Conservation (phyloP, 2,329 filamentous ascomycete genomes). For the Aspergillus hortae region DNA sequence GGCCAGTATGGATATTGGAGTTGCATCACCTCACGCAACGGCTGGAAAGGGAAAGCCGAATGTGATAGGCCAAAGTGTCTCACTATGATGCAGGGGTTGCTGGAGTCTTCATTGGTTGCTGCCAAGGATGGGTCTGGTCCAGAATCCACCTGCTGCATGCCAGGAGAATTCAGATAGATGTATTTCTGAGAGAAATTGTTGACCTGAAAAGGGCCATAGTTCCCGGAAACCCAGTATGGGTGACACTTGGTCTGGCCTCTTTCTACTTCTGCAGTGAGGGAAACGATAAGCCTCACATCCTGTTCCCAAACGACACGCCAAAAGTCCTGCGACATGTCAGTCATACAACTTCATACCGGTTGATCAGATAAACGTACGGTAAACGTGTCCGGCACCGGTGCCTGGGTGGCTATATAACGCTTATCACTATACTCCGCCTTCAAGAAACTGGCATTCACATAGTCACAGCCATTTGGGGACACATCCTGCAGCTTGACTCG, state of each 20-base stretch:
- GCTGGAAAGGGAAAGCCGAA: conserved; percentile 70
- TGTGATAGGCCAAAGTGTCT: conserved; percentile 85
- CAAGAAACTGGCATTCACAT: conserved; percentile 90
- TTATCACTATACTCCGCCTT: conserved; percentile 79
- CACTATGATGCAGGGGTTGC: conserved; percentile 69
- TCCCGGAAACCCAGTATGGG: conserved; percentile 79
- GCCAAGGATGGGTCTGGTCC: conserved; percentile 20
- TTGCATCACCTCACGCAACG: conserved; percentile 89
- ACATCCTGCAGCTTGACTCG: conserved; percentile 74
- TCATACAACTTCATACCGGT: background rate
- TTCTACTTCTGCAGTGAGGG: conserved; percentile 92
- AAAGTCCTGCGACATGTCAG: conserved; percentile 65
- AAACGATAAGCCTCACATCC: conserved; percentile 90
- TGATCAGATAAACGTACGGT: conserved; percentile 57
- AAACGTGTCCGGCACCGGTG: conserved; percentile 87
- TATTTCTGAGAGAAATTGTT: conserved; percentile 77
- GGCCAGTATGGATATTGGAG: conserved; percentile 96
- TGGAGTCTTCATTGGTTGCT: conserved; percentile 26
- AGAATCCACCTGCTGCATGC: conserved; percentile 43
- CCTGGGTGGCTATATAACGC: conserved; percentile 92
- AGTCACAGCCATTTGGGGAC: conserved; percentile 71
- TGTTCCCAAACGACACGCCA: conserved; percentile 98
- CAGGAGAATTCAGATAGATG: conserved; percentile 66
- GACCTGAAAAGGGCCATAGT: conserved; percentile 74
- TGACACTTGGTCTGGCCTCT: conserved; percentile 93